phyloP scores from a whole-genome alignment of 768 basidiomycete species.

The Chlorophyllum brunneum region DNA sequence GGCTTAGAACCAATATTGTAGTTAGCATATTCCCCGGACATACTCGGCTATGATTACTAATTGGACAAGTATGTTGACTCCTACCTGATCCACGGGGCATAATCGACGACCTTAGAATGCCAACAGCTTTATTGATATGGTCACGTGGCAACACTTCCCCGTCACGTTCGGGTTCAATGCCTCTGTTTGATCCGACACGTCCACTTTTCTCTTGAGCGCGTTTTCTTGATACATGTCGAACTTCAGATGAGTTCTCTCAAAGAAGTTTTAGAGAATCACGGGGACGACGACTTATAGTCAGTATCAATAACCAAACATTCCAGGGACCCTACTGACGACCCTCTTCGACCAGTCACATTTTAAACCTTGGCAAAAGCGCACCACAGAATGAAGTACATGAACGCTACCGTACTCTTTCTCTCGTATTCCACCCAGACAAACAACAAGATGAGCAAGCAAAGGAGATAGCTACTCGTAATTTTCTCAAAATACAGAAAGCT shows the following conservation, averaged over 20 bases:
- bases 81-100: no score
- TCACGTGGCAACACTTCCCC: no score
- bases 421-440: conserved; percentile 84
- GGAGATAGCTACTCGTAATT: conserved; percentile 58
- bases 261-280: not conserved
- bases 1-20: no score
- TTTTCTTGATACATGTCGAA: conserved; percentile 3
- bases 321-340: not conserved
- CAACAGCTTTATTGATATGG: no score
- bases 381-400: conserved; percentile 71
- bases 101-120: no score
- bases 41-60: no score
- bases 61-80: no score
- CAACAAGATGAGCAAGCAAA: conserved; percentile 56
- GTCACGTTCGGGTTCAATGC: not conserved
- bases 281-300: conserved; percentile 18
- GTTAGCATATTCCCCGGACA: no score
- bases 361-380: conserved; percentile 66
- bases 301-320: not conserved
- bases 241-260: conserved; percentile 1
- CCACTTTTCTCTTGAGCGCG: not conserved
- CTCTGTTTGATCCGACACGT: not conserved
- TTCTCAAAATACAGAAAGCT: conserved; percentile 77
- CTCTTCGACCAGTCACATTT: conserved; percentile 44
- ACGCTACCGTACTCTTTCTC: conserved; percentile 64